Conservation (phyloP, 192 early-diverging fungal genomes). For the Podila clonocystis region DNA sequence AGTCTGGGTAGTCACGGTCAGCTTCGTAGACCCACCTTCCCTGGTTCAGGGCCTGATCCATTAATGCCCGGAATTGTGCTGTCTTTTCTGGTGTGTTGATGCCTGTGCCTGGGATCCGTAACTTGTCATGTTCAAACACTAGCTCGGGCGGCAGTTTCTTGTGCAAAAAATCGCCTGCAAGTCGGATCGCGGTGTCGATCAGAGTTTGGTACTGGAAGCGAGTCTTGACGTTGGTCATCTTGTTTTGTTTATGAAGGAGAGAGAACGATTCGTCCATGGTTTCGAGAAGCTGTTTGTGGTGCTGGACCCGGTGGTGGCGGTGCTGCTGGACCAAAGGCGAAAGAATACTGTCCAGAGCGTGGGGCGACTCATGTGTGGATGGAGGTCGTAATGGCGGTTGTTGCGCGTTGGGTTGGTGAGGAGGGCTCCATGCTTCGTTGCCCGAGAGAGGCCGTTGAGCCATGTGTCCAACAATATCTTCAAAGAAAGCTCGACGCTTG, state of each 20-base stretch:
- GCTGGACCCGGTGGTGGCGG: not conserved
- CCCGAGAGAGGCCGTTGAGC: not conserved
- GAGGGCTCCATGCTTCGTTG: not conserved
- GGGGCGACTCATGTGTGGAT: not conserved
- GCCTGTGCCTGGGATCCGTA: slow-evolving; percentile 21
- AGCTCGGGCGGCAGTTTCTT: slow-evolving; percentile 5
- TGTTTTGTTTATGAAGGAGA: not conserved
- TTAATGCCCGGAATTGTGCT: slow-evolving; percentile 30
- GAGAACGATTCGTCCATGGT: not conserved
- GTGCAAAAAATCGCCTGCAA: not conserved
- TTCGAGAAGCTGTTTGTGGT: slow-evolving; percentile 11
- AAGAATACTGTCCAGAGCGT: not conserved
- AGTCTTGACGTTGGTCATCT: slow-evolving; percentile 6
- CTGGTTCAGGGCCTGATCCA: slow-evolving; percentile 27
- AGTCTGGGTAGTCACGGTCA: slow-evolving; percentile 34
- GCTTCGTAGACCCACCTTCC: slow-evolving; percentile 46
- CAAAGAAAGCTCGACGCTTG: slow-evolving; percentile 27
- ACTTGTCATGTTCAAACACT: not conserved
- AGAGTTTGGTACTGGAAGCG: not conserved
- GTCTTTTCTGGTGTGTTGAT: slow-evolving; percentile 23
- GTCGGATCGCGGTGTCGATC: not conserved
- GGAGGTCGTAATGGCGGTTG: not conserved
- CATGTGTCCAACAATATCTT: slow-evolving; percentile 1
- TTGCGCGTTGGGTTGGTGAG: not conserved
- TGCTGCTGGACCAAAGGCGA: not conserved